These are phyloP conservation scores for Saccharomycopsis hybrid DNA, from an alignment of 1,139 yeast species.

Conservation along the genomic window DNA sequence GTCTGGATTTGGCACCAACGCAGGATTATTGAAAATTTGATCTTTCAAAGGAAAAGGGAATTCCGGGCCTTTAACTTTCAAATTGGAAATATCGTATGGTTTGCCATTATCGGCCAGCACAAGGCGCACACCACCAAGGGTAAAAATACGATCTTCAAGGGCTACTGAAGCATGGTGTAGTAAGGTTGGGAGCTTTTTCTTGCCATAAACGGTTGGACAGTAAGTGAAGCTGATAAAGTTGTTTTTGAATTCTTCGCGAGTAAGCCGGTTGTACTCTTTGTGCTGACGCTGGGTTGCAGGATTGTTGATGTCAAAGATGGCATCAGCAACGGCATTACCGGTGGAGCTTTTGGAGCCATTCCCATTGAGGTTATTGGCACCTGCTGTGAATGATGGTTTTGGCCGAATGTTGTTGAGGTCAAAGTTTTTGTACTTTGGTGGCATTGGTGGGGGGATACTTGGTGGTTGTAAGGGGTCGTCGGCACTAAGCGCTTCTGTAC, in stretches of 20 bases:
- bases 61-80: conserved; percentile 24
- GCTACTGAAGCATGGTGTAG: conserved; percentile 36
- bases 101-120: conserved; percentile 20
- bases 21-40: conserved; percentile 33
- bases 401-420: neutral
- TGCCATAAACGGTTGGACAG: conserved; percentile 33
- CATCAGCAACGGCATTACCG: neutral
- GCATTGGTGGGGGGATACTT: neutral
- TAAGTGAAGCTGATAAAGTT: conserved; percentile 12
- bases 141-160: conserved; percentile 31
- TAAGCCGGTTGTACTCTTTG: neutral
- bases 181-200: conserved; percentile 32
- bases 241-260: neutral
- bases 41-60: conserved; percentile 39
- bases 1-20: conserved; percentile 31
- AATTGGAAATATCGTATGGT: neutral
- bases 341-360: neutral
- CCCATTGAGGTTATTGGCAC: no score
- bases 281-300: neutral
- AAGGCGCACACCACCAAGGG: conserved; percentile 40
- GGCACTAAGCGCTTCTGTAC: no score
- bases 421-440: neutral
- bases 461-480: neutral
- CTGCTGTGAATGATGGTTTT: no score
- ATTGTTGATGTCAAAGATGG: neutral